Percentiles rank a stretch among this genome's conserved stretches.
Evolutionary conservation across 192 early-diverging fungal genomes (phyloP).

Genomic region (Paraglomus brasilianum): DNA sequence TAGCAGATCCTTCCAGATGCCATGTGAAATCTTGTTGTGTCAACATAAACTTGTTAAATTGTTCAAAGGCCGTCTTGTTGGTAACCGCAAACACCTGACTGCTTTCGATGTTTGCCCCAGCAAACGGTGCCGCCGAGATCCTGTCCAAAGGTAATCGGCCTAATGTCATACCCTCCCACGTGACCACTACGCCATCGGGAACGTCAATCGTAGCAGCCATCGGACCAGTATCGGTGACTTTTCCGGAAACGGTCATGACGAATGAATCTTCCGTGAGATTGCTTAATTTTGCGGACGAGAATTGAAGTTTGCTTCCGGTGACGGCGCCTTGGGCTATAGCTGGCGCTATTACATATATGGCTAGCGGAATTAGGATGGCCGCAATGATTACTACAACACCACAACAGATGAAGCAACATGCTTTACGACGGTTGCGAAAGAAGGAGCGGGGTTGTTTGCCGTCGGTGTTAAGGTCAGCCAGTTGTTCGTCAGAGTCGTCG

Average conservation of each 20-base stretch:
- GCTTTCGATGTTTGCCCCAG: conserved; percentile 42
- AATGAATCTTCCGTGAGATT: conserved; percentile 7
- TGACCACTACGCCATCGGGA: conserved; percentile 35
- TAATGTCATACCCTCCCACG: conserved; percentile 38
- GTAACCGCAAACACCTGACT: conserved; percentile 39
- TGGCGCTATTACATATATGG: conserved; percentile 55
- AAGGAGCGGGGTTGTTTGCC: background rate
- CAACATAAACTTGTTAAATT: conserved; percentile 52
- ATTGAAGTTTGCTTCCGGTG: conserved; percentile 43
- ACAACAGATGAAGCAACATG: conserved; percentile 50
- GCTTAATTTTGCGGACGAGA: conserved; percentile 16
- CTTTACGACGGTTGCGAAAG: conserved; percentile 8
- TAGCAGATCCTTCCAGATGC: conserved; percentile 43
- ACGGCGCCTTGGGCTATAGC: conserved; percentile 50
- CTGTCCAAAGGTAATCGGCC: conserved; percentile 42
- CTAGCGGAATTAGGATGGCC: conserved; percentile 48
- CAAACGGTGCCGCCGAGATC: conserved; percentile 35
- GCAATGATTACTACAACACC: conserved; percentile 46
- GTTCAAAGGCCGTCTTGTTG: conserved; percentile 42
- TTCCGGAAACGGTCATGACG: background rate
- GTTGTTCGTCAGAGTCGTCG: no score
- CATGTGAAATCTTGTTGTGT: conserved; percentile 44
- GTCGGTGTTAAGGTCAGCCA: no score
- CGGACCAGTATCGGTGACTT: conserved; percentile 48
- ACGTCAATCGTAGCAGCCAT: conserved; percentile 49